Evolutionary conservation across 176 grass and related monocot species (phyloP).

Genomic region (Carex cristatella): DNA sequence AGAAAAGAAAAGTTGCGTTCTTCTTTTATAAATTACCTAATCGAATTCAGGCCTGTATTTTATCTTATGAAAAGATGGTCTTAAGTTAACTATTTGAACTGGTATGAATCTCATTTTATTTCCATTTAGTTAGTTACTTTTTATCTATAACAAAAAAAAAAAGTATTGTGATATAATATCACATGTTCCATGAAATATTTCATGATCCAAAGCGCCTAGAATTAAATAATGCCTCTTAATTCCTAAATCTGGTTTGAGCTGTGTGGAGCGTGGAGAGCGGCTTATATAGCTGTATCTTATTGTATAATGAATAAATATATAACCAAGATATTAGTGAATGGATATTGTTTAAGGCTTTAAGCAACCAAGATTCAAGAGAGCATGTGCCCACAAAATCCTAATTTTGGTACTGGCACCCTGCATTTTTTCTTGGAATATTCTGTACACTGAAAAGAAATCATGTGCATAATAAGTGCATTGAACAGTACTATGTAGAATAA

Average conservation of each 20-base stretch:
- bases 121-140: neutral
- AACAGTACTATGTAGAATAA: neutral
- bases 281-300: neutral
- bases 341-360: neutral
- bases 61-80: neutral
- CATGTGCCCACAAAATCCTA: conserved; percentile 5
- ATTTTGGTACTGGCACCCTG: neutral
- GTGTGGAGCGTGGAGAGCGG: conserved; percentile 17
- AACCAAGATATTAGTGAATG: neutral
- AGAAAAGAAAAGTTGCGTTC: no score
- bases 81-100: no score
- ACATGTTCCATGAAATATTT: neutral
- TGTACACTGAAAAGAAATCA: neutral
- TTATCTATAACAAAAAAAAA: neutral
- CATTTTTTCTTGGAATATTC: conserved; percentile 16
- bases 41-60: no score
- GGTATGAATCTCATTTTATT: neutral
- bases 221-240: conserved; percentile 3
- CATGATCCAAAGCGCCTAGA: conserved; percentile 3
- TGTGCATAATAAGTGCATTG: conserved; percentile 13
- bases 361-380: neutral
- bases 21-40: no score
- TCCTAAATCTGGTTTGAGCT: conserved; percentile 18
- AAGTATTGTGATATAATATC: neutral
- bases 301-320: neutral